Conservation (phyloP, 495 filamentous ascomycete species). For the Chaetomium fimeti region DNA sequence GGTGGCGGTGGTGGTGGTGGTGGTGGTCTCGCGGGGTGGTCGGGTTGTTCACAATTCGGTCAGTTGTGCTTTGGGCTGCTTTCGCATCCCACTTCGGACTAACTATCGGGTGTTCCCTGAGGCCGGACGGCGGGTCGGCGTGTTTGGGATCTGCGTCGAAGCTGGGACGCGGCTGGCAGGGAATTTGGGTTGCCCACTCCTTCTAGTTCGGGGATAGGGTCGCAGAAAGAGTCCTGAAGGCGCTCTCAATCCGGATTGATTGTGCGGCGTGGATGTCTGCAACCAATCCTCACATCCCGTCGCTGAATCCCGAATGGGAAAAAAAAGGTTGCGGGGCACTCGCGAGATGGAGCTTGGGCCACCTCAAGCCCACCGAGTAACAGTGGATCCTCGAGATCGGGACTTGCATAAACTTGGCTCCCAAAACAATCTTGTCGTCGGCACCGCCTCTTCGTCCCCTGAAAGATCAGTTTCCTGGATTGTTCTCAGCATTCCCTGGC, state of each 20-base stretch:
- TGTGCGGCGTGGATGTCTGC: not conserved
- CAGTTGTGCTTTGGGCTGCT: not conserved
- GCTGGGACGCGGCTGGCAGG: not conserved
- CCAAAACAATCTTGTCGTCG: no score
- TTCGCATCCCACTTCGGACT: not conserved
- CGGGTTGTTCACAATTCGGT: not conserved
- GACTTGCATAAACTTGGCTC: no score
- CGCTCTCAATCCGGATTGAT: not conserved
- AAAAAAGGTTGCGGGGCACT: constrained; percentile 17
- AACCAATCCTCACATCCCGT: not conserved
- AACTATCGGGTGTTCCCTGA: not conserved
- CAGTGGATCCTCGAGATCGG: not conserved
- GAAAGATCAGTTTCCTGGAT: no score
- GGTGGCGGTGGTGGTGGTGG: no score
- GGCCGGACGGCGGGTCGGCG: not conserved
- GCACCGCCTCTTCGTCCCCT: no score
- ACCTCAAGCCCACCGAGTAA: not conserved
- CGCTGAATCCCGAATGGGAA: not conserved
- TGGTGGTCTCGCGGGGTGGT: not conserved
- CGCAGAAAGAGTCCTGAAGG: not conserved
- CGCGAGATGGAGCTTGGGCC: constrained; percentile 21
- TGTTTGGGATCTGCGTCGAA: constrained; percentile 10
- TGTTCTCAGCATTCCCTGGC: no score
- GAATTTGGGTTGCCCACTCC: not conserved
- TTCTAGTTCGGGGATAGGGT: not conserved